Conservation (phyloP, 768 basidiomycete genomes). For the Leccinum imitatum region DNA sequence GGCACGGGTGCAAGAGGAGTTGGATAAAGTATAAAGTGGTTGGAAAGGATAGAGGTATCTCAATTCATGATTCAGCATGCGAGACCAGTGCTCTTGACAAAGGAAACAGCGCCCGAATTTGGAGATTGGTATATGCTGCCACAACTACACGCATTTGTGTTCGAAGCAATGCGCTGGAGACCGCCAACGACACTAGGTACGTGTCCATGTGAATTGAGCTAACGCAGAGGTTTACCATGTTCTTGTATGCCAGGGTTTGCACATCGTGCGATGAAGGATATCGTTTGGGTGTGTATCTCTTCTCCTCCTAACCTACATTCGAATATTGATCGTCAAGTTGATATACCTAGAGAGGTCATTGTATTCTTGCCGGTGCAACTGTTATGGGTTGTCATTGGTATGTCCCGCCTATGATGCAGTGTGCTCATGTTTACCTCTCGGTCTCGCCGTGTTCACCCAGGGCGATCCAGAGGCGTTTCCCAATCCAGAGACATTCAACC, state of each 20-base stretch:
- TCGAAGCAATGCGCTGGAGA: constrained; percentile 38
- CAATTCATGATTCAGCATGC: neutral
- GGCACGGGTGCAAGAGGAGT: constrained; percentile 46
- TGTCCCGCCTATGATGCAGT: neutral
- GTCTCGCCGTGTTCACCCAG: neutral
- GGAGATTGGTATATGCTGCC: constrained; percentile 33
- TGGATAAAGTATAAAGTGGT: constrained; percentile 51
- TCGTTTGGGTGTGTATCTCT: constrained; percentile 49
- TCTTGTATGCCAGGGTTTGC: constrained; percentile 42
- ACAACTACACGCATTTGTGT: constrained; percentile 35
- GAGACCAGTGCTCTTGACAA: neutral
- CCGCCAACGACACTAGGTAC: constrained; percentile 31
- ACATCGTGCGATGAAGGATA: constrained; percentile 60
- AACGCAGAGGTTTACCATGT: neutral
- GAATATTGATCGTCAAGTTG: neutral
- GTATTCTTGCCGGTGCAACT: neutral
- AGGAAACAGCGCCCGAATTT: constrained; percentile 33
- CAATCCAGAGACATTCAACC: too few species aligned
- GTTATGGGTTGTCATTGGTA: neutral
- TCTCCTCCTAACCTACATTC: neutral
- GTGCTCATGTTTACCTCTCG: neutral
- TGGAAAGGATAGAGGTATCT: constrained; percentile 34
- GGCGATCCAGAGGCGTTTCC: neutral
- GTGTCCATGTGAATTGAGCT: neutral
- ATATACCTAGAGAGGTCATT: neutral